Base-by-base conservation (phyloP, 768 basidiomycete genomes). In the Suillus fuscotomentosus region DNA sequence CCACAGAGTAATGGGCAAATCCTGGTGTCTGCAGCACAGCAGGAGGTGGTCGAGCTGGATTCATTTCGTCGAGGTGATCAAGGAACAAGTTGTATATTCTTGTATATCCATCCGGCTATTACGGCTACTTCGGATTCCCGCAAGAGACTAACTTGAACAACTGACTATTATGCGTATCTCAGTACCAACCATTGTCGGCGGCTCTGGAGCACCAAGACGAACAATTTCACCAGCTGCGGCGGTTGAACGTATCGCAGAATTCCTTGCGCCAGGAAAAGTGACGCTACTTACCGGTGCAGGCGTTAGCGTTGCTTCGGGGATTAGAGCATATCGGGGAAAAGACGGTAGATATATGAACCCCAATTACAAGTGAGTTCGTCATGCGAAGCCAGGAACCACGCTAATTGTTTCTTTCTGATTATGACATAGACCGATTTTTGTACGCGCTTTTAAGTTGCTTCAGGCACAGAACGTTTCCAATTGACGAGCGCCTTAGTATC, bases 251-350 rank as follows among this genome's bases (percentile, higher is more conserved):
- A 82, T 92, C 62, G 78, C 86, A 5, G 73, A 80, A 2, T 96
- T 96, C 70, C 75, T 97, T 22, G 77, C 81, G 0, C 77, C 81
- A 5, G 93, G 94, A n/a, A 89, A 86, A 74, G 86, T 86, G 56
- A 78, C 89, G 0, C 78, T 95, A 17, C 74, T 98, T 62, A 95
- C 94, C 0, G 95, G 95, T 3, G 97, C 97, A 0, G 97, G 97
- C 8, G 92, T 97, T 68, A 93, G 91, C 73, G 95, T 98, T 36
- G 97, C 98, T 75, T 94, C 91, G 34, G 97, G 97, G 53, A 97
- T 99, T 65, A 82, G 94, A 68, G 95, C 95, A n/a, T 97, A 98
- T 76, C 81, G 95, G 63, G 95, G 95, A 1, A 74, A 72, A 66
- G 92, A 96, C 71, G 95, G 95, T 17, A 80, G 89, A 67, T 94